Base-by-base conservation (phyloP, 2,329 filamentous ascomycete species). In the Raffaelea deltoideospora region DNA sequence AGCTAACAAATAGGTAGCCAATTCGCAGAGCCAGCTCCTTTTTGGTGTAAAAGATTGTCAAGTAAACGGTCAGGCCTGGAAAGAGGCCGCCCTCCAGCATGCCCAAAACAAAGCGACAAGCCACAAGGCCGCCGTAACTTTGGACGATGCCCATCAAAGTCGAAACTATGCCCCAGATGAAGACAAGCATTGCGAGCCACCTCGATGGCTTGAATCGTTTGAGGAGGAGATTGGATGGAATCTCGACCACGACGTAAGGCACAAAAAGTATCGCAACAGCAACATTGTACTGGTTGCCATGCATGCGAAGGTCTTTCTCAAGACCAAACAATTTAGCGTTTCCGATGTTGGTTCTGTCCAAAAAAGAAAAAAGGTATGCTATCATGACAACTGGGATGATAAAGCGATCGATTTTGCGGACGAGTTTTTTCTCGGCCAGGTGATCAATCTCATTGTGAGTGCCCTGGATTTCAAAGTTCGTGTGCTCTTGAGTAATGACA, bases 151-250 rank as follows among this genome's bases (percentile, higher is more conserved):
- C 66, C 61, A 69, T 69, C 15, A 69, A 48, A 0, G 64, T 67
- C 61, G 69, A 61, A 15, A 64, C 60, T 2, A 56, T 20, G 3
- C 59, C 57, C 63, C 64, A 74, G 1, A 26, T 9, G 10, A 28
- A 28, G 26, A 13, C 13, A 28, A 14, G 10, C 6, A 28, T 14
- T 6, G 13, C 10, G 13, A 27, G 67, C 60, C 86, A 92, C 34
- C 82, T 58, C 28, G 73, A 79, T 0, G 84, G 84, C 0, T 77
- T 68, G 35, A 86, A 60, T 13, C 67, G 70, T 54, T 88, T 90
- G 38, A 90, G 69, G 8, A 88, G 56, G 11, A 88, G 55, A 48
- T 90, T 90, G 38, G 77, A 84, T n/a, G 82, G 61, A 0, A 79
- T 71, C 50, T 88, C 82, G 43, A 84, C 84, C 17, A 79, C 63